Base-by-base conservation (phyloP, 768 basidiomycete genomes). In the Leccinum variicolor region DNA sequence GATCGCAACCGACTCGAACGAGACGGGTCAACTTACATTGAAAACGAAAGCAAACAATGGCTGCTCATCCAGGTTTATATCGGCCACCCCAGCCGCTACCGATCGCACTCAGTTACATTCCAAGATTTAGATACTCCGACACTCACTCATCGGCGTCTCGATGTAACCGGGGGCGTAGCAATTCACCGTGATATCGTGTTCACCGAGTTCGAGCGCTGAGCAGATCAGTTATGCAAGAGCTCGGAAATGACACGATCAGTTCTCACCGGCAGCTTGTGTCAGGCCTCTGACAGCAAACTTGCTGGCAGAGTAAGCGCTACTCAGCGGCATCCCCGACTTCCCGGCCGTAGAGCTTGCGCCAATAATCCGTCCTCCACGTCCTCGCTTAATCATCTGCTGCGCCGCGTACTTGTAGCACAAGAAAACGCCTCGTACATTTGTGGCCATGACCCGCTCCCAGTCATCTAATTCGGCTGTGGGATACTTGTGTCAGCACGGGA, bases 201-300 rank as follows among this genome's bases (percentile, higher is more conserved):
- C 15, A 9, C 48, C 48, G 17, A 49, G 26, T 28, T 49, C 48
- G 25, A 49, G 26, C 15, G 48, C 26, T 49, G 46, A 25, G 25
- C 10, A 3, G 23, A 47, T 47, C 23, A 47, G 15, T 23, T 3
- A 47, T 11, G 9, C 46, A 23, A 47, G 7, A 23, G 14, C 14
- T 15, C 15, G 19, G 19, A 47, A 47, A 47, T 6, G 26, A 39
- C 21, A 7, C 2, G 3, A 39, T 39, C 15, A 5, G 11, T 21
- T 13, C 56, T 47, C 63, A 77, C 79, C 74, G 1, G 72, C 67
- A 3, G 64, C 63, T 54, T 79, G 79, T 7, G 76, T 79, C 19
- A 80, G 53, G 1, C 74, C 75, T 29, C 76, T 73, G 29, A 80
- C 54, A 9, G 75, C 76, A 33, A 75, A 79, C 47, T 81, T 81